A percentile compares a stretch with the other conserved stretches of the same genome.
phyloP scores from a whole-genome alignment of 495 filamentous ascomycete genomes.

The Letharia columbiana region DNA sequence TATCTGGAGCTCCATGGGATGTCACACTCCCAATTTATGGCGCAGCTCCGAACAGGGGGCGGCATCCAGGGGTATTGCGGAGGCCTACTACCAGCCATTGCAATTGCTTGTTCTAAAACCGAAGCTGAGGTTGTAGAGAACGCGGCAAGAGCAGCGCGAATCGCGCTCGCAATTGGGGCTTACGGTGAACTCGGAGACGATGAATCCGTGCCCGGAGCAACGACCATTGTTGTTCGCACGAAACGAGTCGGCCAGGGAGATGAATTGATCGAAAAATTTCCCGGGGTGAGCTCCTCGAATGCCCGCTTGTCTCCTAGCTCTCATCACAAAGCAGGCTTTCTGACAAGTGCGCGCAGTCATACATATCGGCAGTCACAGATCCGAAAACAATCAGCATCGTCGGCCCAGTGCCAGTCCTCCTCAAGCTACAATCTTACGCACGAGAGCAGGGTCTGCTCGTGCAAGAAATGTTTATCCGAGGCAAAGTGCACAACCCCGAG shows the following conservation, averaged over 20 bases:
- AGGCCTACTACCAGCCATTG: slow-evolving; percentile 25
- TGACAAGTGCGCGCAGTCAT: slow-evolving; percentile 15
- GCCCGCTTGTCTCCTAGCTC: background rate
- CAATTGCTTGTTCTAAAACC: slow-evolving; percentile 27
- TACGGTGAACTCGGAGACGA: slow-evolving; percentile 31
- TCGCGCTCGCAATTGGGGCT: slow-evolving; percentile 28
- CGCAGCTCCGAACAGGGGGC: slow-evolving; percentile 17
- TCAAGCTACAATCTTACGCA: slow-evolving; percentile 9
- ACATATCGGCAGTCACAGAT: slow-evolving; percentile 32
- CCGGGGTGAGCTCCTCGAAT: slow-evolving; percentile 20
- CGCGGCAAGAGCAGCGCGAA: slow-evolving; percentile 22
- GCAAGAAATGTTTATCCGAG: slow-evolving; percentile 17
- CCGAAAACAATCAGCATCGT: slow-evolving; percentile 29
- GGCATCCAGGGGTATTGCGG: slow-evolving; percentile 29
- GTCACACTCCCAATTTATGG: slow-evolving; percentile 13
- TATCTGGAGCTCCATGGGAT: slow-evolving; percentile 26
- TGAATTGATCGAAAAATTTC: slow-evolving; percentile 26
- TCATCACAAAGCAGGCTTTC: background rate
- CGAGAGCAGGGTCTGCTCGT: slow-evolving; percentile 13
- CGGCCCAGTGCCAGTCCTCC: slow-evolving; percentile 19
- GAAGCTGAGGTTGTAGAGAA: slow-evolving; percentile 26
- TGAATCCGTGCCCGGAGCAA: slow-evolving; percentile 17
- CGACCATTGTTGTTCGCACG: slow-evolving; percentile 26
- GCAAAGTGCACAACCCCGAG: slow-evolving; percentile 32
- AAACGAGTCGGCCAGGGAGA: slow-evolving; percentile 29